phyloP scores from a whole-genome alignment of 495 filamentous ascomycete species.

The Lasiosphaeria ovina region DNA sequence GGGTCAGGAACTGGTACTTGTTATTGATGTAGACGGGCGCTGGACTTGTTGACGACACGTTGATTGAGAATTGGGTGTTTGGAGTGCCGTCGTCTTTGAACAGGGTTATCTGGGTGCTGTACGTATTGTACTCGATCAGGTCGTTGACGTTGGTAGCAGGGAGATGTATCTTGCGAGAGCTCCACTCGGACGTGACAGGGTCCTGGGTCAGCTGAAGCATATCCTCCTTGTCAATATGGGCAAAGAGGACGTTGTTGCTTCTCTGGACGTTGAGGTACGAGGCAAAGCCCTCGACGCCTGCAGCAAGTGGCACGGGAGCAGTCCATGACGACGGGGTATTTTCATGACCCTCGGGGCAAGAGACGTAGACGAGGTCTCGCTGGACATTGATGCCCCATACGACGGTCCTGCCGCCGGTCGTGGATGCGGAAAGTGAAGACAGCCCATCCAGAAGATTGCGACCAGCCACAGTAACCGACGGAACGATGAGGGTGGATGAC shows the following conservation, averaged over 20 bases:
- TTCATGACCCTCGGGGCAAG: not conserved
- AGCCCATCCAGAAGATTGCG: not conserved
- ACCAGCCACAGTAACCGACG: not conserved
- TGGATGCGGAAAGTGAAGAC: not conserved
- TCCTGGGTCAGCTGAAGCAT: not conserved
- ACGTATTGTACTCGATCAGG: not conserved
- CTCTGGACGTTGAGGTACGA: not conserved
- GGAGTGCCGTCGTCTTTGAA: not conserved
- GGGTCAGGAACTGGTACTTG: conserved; percentile 1
- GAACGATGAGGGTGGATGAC: not conserved
- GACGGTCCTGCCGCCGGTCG: not conserved
- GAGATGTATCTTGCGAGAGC: not conserved
- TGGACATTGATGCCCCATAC: conserved; percentile 2
- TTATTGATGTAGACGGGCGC: not conserved
- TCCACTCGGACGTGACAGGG: not conserved
- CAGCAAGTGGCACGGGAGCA: not conserved
- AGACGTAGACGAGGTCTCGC: not conserved
- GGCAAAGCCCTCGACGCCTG: not conserved
- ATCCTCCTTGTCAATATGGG: not conserved
- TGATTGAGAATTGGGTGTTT: not conserved
- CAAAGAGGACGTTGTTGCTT: not conserved
- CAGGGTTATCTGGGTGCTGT: not conserved
- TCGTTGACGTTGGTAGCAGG: not conserved
- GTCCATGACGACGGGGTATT: not conserved
- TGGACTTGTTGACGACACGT: not conserved